Percentiles rank a stretch among this genome's conserved stretches.
These are phyloP conservation scores for Suillus placidus DNA, from an alignment of 768 basidiomycete species.

Conservation along the genomic window DNA sequence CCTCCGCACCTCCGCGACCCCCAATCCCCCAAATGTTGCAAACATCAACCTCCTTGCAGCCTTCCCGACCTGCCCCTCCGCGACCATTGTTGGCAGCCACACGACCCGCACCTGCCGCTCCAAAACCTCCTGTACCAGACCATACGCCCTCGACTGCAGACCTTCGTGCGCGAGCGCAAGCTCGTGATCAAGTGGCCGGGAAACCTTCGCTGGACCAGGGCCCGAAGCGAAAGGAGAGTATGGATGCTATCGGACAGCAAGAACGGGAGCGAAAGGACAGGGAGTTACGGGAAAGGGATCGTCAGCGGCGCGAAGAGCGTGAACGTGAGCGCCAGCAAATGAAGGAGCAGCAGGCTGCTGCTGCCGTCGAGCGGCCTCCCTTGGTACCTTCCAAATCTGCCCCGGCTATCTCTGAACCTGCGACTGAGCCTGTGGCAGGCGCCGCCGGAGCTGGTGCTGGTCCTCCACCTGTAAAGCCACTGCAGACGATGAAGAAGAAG, in stretches of 20 bases:
- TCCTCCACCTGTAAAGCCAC: slow-evolving; percentile 69
- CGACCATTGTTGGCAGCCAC: slow-evolving; percentile 62
- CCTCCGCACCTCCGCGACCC: slow-evolving; percentile 29
- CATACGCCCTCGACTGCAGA: slow-evolving; percentile 67
- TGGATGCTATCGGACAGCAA: slow-evolving; percentile 37
- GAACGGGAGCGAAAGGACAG: slow-evolving; percentile 36
- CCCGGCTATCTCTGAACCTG: slow-evolving; percentile 46
- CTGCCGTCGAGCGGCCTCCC: slow-evolving; percentile 44
- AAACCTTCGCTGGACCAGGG: slow-evolving; percentile 36
- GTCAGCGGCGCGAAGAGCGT: slow-evolving; percentile 38
- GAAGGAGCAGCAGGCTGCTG: slow-evolving; percentile 22
- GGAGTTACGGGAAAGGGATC: slow-evolving; percentile 42
- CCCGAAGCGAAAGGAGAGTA: slow-evolving; percentile 56
- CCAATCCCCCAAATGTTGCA: slow-evolving; percentile 29
- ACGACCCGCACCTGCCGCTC: slow-evolving; percentile 56
- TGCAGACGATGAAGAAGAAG: slow-evolving; percentile 74
- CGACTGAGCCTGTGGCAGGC: slow-evolving; percentile 46
- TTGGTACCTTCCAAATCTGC: slow-evolving; percentile 46
- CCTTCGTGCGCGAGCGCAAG: slow-evolving; percentile 64
- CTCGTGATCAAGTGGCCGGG: slow-evolving; percentile 38
- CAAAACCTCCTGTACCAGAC: slow-evolving; percentile 44
- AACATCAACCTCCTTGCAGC: slow-evolving; percentile 46
- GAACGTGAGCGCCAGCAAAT: slow-evolving; percentile 31
- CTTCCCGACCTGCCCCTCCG: slow-evolving; percentile 68
- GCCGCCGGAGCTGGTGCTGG: slow-evolving; percentile 54